phyloP scores from a whole-genome alignment of 345 rosid genomes.

The Camelina sativa region DNA sequence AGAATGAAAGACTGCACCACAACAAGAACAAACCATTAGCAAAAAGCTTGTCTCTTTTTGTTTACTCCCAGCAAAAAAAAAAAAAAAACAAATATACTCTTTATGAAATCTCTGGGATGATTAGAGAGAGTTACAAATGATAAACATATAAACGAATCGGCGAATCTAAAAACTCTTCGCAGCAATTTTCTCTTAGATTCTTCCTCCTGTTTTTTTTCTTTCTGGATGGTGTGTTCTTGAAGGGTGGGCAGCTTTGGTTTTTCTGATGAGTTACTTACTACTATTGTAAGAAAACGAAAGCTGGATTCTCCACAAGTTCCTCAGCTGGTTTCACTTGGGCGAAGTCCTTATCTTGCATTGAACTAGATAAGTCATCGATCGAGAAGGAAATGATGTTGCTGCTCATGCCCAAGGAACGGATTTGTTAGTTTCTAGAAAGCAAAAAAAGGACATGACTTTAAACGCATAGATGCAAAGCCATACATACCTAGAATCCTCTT shows the following conservation, averaged over 20 bases:
- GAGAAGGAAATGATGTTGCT: constrained; percentile 76
- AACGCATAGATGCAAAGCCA: constrained; percentile 16
- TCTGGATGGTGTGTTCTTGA: constrained; percentile 26
- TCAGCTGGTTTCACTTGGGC: constrained; percentile 77
- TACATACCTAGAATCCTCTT: constrained; percentile 79
- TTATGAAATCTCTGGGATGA: constrained; percentile 1
- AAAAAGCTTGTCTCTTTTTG: constrained; percentile 3
- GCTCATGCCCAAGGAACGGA: not conserved
- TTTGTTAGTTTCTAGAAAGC: constrained; percentile 26
- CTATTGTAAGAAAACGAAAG: constrained; percentile 71
- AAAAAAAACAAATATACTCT: not conserved
- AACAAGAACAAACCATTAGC: constrained; percentile 25
- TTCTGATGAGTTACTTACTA: constrained; percentile 8
- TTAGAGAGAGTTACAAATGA: constrained; percentile 21
- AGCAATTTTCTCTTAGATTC: constrained; percentile 19
- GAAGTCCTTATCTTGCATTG: constrained; percentile 88
- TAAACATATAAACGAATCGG: constrained; percentile 13
- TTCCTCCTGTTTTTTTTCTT: not conserved
- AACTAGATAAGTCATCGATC: constrained; percentile 75
- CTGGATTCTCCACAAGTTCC: constrained; percentile 75
- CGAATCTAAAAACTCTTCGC: constrained; percentile 19
- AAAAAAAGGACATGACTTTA: constrained; percentile 1
- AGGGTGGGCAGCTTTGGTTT: constrained; percentile 24
- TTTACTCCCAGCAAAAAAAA: constrained; percentile 12
- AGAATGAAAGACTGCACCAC: constrained; percentile 6